Percentiles rank a stretch among this genome's conserved stretches.
Conservation (phyloP, 73 alveolate genomes). For the Blepharisma stoltei region DNA sequence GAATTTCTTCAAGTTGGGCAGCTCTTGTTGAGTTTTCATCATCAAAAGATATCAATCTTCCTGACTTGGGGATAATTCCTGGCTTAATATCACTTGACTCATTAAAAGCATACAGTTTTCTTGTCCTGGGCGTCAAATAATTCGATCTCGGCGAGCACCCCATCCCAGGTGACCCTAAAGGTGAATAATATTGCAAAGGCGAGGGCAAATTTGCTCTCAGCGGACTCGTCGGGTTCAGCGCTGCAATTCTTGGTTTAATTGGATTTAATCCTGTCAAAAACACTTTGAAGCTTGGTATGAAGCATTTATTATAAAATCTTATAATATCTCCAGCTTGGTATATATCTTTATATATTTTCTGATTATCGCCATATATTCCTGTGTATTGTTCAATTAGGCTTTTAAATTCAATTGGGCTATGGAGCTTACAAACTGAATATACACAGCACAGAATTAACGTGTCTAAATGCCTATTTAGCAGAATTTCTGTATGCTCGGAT, state of each 20-base stretch:
- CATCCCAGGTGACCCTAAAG: constrained; percentile 36
- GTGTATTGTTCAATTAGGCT: not conserved
- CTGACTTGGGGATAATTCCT: not conserved
- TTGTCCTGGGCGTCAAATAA: constrained; percentile 55
- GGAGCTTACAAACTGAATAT: constrained; percentile 54
- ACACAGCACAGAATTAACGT: constrained; percentile 55
- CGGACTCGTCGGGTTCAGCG: constrained; percentile 56
- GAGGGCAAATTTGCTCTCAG: constrained; percentile 33
- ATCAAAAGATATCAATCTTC: not conserved
- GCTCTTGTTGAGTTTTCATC: not conserved
- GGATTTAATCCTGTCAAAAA: not conserved
- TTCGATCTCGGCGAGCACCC: constrained; percentile 35
- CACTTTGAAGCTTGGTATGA: not conserved
- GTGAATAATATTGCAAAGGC: constrained; percentile 32
- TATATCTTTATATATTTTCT: not conserved
- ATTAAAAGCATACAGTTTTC: constrained; percentile 48
- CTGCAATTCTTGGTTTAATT: constrained; percentile 44
- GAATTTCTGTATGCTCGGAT: constrained; percentile 38
- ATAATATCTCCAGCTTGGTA: not conserved
- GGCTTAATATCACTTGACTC: constrained; percentile 20
- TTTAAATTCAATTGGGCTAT: not conserved
- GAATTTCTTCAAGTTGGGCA: too few relatives aligned
- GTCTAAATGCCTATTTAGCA: constrained; percentile 53
- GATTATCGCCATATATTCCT: not conserved
- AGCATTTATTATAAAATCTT: not conserved